A percentile compares a stretch with the other conserved stretches of the same genome.
These are phyloP conservation scores for Mycena latifolia DNA, from an alignment of 768 basidiomycete genomes.

Conservation along the genomic window DNA sequence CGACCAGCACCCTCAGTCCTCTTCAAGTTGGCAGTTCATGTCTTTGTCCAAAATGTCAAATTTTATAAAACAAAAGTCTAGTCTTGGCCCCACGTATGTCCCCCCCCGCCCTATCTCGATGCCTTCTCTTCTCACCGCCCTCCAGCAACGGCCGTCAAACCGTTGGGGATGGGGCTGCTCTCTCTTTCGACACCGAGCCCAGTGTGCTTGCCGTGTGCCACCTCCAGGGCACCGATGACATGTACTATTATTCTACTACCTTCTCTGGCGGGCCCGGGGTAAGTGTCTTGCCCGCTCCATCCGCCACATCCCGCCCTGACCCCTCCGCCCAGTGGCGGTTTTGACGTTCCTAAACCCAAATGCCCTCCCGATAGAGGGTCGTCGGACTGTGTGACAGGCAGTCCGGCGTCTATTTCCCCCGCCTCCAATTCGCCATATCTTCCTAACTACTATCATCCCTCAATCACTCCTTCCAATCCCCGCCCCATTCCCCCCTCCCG, in stretches of 20 bases:
- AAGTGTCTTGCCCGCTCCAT: slow-evolving; percentile 42
- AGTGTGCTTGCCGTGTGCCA: slow-evolving; percentile 91
- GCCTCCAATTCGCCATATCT: slow-evolving; percentile 44
- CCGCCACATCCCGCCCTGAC: slow-evolving; percentile 18
- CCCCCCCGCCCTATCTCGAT: background rate
- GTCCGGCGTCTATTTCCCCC: slow-evolving; percentile 71
- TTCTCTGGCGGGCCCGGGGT: slow-evolving; percentile 96
- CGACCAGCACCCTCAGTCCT: slow-evolving; percentile 32
- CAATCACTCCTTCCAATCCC: slow-evolving; percentile 34
- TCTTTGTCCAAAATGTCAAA: slow-evolving; percentile 80
- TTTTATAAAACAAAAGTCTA: slow-evolving; percentile 84
- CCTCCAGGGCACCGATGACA: slow-evolving; percentile 81
- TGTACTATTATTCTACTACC: slow-evolving; percentile 94
- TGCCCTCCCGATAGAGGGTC: slow-evolving; percentile 98
- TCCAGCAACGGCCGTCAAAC: slow-evolving; percentile 93
- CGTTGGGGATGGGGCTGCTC: slow-evolving; percentile 97
- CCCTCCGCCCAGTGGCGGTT: slow-evolving; percentile 81
- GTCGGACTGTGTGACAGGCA: slow-evolving; percentile 96
- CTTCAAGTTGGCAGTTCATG: slow-evolving; percentile 89
- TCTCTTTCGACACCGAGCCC: slow-evolving; percentile 80
- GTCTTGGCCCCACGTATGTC: slow-evolving; percentile 93
- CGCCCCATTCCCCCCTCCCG: slow-evolving; percentile 52
- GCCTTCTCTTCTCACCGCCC: slow-evolving; percentile 32
- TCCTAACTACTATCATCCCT: slow-evolving; percentile 31
- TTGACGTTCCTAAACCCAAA: slow-evolving; percentile 92